These are phyloP conservation scores for Scedosporium boydii DNA, from an alignment of 2,329 filamentous ascomycete species.

Conservation along the genomic window DNA sequence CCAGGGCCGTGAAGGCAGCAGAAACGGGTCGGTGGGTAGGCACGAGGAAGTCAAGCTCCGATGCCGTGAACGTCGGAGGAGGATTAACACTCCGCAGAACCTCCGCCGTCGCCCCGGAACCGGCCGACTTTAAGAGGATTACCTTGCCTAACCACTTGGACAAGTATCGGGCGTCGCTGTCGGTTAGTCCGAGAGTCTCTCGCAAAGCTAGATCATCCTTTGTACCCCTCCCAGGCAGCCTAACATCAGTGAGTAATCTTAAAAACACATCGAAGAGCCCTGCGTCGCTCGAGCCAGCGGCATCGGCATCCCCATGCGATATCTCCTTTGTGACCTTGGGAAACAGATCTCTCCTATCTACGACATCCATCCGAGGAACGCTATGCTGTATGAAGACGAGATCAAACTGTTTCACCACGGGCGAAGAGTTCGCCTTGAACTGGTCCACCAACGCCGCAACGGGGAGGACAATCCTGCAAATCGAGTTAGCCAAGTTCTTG, in stretches of 20 bases:
- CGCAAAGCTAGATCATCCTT: slow-evolving; percentile 67
- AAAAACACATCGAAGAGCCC: slow-evolving; percentile 75
- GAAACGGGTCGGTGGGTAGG: slow-evolving; percentile 37
- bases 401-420: slow-evolving; percentile 79
- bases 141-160: slow-evolving; percentile 69
- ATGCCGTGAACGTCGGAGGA: slow-evolving; percentile 44
- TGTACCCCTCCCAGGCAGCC: slow-evolving; percentile 66
- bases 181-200: slow-evolving; percentile 54
- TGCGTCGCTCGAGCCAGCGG: slow-evolving; percentile 21
- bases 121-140: slow-evolving; percentile 45
- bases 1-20: slow-evolving; percentile 17
- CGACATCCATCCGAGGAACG: slow-evolving; percentile 34
- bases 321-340: slow-evolving; percentile 61
- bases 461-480: slow-evolving; percentile 60
- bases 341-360: slow-evolving; percentile 64
- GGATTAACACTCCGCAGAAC: slow-evolving; percentile 2
- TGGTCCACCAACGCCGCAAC: slow-evolving; percentile 79
- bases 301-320: slow-evolving; percentile 35
- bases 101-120: slow-evolving; percentile 12
- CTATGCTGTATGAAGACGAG: slow-evolving; percentile 85
- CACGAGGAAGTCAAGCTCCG: slow-evolving; percentile 61
- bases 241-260: slow-evolving; percentile 60
- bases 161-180: slow-evolving; percentile 63
- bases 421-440: slow-evolving; percentile 67
- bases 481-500: not conserved